A percentile compares a stretch with the other conserved stretches of the same genome.
Conservation (phyloP, 371 early-diverging fungal species). For the Mortierella sp. region DNA sequence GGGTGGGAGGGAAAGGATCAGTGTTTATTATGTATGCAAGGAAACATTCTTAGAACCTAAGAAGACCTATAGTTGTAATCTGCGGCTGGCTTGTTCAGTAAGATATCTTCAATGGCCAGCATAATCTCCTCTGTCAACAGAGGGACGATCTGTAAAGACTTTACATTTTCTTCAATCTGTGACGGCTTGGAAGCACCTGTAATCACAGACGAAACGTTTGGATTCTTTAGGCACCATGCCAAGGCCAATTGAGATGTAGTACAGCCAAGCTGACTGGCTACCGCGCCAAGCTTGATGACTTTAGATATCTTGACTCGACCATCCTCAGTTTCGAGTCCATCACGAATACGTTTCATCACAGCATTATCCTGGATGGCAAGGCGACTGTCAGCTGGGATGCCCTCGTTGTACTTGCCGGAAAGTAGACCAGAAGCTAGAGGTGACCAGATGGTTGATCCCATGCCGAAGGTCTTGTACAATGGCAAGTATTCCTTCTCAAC, state of each 20-base stretch:
- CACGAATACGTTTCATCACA: constrained; percentile 72
- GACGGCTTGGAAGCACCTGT: constrained; percentile 79
- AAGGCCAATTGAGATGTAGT: constrained; percentile 84
- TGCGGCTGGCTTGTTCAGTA: constrained; percentile 79
- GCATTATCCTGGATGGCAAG: constrained; percentile 75
- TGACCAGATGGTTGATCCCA: constrained; percentile 88
- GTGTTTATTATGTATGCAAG: no score
- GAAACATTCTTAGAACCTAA: constrained; percentile 57
- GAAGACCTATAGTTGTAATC: constrained; percentile 75
- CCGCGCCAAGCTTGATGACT: constrained; percentile 58
- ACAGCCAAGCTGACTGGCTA: constrained; percentile 75
- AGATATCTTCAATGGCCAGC: constrained; percentile 71
- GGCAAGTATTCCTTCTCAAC: constrained; percentile 84
- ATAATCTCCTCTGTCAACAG: constrained; percentile 79
- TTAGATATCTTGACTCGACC: constrained; percentile 68
- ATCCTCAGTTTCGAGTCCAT: constrained; percentile 72
- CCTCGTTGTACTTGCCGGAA: constrained; percentile 85
- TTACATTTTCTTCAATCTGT: constrained; percentile 84
- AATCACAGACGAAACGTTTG: constrained; percentile 70
- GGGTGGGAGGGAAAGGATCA: no score
- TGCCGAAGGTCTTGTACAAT: constrained; percentile 74
- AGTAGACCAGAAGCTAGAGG: constrained; percentile 83
- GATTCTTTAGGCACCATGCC: constrained; percentile 85
- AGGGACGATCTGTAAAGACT: constrained; percentile 68
- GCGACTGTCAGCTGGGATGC: constrained; percentile 80